phyloP scores from a whole-genome alignment of 345 rosid species.

The Pistacia vera region DNA sequence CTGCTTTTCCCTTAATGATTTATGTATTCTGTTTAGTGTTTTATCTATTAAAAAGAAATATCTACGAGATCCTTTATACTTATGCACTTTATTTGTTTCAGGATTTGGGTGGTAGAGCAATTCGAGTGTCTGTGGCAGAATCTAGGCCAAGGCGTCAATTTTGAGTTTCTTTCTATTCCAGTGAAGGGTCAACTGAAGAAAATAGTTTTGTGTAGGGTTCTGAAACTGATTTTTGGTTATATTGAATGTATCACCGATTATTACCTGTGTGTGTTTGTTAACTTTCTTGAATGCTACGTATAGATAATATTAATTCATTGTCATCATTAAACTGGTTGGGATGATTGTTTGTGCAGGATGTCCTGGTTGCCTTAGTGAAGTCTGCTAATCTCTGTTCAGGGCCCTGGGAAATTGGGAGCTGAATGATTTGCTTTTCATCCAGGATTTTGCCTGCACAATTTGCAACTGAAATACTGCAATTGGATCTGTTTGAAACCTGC shows the following conservation, averaged over 20 bases:
- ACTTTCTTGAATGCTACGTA: background rate
- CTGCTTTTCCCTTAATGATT: background rate
- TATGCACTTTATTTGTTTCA: slow-evolving; percentile 30
- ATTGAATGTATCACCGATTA: background rate
- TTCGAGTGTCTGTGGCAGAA: slow-evolving; percentile 89
- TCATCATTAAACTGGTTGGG: background rate
- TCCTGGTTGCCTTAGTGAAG: background rate
- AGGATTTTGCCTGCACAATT: slow-evolving; percentile 1
- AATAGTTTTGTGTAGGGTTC: background rate
- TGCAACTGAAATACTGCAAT: slow-evolving; percentile 9
- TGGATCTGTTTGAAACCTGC: slow-evolving; percentile 8
- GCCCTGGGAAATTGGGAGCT: slow-evolving; percentile 19
- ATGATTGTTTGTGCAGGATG: background rate
- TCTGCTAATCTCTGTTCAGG: slow-evolving; percentile 15
- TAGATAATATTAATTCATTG: background rate
- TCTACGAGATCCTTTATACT: background rate
- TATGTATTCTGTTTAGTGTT: background rate
- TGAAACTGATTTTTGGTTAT: background rate
- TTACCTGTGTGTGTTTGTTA: background rate
- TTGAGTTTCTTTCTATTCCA: slow-evolving; percentile 39
- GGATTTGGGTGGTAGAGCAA: slow-evolving; percentile 89
- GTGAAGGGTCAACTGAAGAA: background rate
- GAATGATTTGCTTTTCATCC: background rate
- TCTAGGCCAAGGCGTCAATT: slow-evolving; percentile 76
- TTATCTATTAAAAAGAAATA: background rate